phyloP scores from a whole-genome alignment of 2,329 filamentous ascomycete genomes.

The Colletotrichum chlorophyti region DNA sequence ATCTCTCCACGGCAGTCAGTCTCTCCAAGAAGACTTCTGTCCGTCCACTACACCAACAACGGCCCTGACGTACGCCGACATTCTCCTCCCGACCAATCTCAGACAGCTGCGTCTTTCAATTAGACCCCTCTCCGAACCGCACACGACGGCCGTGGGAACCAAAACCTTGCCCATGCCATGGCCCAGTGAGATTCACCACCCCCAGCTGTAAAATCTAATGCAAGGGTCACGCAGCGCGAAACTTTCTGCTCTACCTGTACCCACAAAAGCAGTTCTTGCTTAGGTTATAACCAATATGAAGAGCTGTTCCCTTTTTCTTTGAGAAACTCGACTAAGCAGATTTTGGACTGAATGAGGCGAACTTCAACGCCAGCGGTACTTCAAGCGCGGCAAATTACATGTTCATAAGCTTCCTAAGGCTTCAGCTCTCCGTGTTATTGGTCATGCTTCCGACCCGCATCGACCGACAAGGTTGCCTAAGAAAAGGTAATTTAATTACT shows the following conservation, averaged over 20 bases:
- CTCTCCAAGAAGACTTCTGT: too few relatives aligned
- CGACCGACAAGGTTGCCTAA: too few relatives aligned
- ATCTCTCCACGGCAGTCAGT: too few relatives aligned
- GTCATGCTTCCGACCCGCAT: too few relatives aligned
- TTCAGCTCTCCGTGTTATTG: too few relatives aligned
- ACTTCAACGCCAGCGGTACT: slow-evolving; percentile 10
- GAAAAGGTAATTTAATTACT: too few relatives aligned
- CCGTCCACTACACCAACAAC: too few relatives aligned
- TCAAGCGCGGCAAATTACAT: slow-evolving; percentile 13
- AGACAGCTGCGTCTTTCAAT: too few relatives aligned
- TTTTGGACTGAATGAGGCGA: not conserved
- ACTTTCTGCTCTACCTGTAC: slow-evolving; percentile 23
- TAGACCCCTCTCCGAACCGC: slow-evolving; percentile 25
- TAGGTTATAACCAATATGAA: slow-evolving; percentile 12
- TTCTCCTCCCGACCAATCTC: not conserved
- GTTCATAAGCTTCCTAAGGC: slow-evolving; percentile 11
- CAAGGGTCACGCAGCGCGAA: slow-evolving; percentile 17
- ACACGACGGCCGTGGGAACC: slow-evolving; percentile 15
- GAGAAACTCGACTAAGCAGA: slow-evolving; percentile 10
- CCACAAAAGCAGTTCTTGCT: slow-evolving; percentile 11
- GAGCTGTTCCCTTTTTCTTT: slow-evolving; percentile 11
- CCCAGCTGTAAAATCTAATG: not conserved
- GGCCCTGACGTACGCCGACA: too few relatives aligned
- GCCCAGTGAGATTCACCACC: not conserved
- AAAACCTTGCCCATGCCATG: slow-evolving; percentile 5